Evolutionary conservation across 2,329 filamentous ascomycete genomes (phyloP).

Genomic region (Monilinia fructigena): DNA sequence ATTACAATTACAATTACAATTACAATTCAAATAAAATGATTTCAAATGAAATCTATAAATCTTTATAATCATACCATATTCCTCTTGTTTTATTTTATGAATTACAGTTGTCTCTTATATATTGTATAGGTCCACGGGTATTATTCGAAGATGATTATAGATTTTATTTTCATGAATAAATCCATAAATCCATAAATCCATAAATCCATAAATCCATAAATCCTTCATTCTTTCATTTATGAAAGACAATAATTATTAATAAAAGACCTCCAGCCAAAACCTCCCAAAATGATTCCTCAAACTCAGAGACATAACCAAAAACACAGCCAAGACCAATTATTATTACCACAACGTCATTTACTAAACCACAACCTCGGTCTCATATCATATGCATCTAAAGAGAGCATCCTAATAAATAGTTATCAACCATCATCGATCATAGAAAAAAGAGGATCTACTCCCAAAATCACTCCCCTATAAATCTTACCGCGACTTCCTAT

Average conservation of each 20-base stretch:
- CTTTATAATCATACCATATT: too few relatives aligned
- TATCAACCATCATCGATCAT: not conserved
- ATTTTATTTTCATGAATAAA: too few relatives aligned
- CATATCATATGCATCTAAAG: not conserved
- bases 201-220: too few relatives aligned
- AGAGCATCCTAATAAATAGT: not conserved
- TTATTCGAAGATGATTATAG: too few relatives aligned
- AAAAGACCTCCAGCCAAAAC: not conserved
- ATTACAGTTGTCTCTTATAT: too few relatives aligned
- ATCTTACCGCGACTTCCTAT: not conserved
- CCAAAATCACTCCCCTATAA: not conserved
- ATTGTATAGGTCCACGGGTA: too few relatives aligned
- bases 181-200: too few relatives aligned
- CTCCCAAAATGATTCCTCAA: not conserved
- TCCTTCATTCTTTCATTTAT: too few relatives aligned
- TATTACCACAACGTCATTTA: not conserved
- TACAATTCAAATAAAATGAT: too few relatives aligned
- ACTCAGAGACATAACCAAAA: not conserved
- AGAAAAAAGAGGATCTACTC: not conserved
- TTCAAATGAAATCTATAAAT: too few relatives aligned
- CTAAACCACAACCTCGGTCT: slow-evolving; percentile 4
- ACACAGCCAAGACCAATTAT: not conserved
- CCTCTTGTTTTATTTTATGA: too few relatives aligned
- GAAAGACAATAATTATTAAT: not conserved
- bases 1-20: too few relatives aligned